phyloP scores from a whole-genome alignment of 1,139 yeast species.

The Debaryomyces singareniensis region DNA sequence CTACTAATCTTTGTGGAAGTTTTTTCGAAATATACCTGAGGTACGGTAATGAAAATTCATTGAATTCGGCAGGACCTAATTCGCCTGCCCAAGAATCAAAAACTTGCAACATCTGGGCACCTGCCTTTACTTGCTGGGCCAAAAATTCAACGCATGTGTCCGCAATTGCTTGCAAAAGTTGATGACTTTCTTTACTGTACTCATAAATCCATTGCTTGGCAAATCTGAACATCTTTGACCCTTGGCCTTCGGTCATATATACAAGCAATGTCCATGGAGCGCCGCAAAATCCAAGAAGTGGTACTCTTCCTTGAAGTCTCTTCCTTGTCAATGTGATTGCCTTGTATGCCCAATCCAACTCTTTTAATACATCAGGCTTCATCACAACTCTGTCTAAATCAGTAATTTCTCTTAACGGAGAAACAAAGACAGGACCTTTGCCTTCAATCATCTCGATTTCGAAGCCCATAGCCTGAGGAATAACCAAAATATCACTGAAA shows the following conservation, averaged over 20 bases:
- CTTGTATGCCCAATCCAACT: constrained; percentile 89
- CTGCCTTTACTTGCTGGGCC: constrained; percentile 93
- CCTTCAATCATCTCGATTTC: constrained; percentile 91
- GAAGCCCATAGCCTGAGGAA: constrained; percentile 99
- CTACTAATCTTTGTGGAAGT: constrained; percentile 63
- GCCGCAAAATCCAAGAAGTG: constrained; percentile 91
- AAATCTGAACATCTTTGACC: constrained; percentile 82
- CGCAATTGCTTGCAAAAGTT: constrained; percentile 69
- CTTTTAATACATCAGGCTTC: constrained; percentile 65
- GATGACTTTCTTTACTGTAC: constrained; percentile 67
- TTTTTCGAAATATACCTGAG: constrained; percentile 66
- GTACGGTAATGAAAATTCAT: constrained; percentile 84
- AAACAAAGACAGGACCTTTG: constrained; percentile 89
- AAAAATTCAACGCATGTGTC: constrained; percentile 89
- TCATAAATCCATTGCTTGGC: constrained; percentile 90
- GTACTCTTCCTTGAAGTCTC: constrained; percentile 84
- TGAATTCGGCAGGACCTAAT: constrained; percentile 82
- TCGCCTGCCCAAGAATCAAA: constrained; percentile 99
- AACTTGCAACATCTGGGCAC: constrained; percentile 95
- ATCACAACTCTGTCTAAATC: constrained; percentile 57
- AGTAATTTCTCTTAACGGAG: constrained; percentile 70
- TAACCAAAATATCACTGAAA: constrained; percentile 89
- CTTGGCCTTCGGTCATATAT: constrained; percentile 98
- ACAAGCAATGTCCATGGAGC: constrained; percentile 98
- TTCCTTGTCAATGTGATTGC: constrained; percentile 83